phyloP scores from a whole-genome alignment of 345 rosid species.

The Xanthoceras sorbifolium region DNA sequence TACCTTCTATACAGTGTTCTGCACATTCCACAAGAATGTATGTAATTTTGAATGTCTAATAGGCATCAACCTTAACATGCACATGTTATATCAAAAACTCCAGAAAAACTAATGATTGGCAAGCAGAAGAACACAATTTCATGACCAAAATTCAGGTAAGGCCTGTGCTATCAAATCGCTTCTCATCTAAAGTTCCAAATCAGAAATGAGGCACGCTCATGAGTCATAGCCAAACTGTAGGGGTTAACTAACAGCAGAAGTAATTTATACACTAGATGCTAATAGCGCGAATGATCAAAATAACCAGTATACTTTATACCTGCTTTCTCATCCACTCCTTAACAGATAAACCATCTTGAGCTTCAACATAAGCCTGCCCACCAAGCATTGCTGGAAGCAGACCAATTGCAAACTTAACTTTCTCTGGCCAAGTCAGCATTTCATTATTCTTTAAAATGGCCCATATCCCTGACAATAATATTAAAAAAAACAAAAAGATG shows the following conservation, averaged over 20 bases:
- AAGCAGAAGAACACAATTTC: conserved; percentile 1
- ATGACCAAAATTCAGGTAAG: not conserved
- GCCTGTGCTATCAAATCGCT: not conserved
- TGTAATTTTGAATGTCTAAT: not conserved
- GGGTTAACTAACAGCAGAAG: not conserved
- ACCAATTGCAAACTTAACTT: conserved; percentile 93
- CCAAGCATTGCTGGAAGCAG: conserved; percentile 94
- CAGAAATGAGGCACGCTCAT: not conserved
- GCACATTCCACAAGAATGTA: not conserved
- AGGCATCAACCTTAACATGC: not conserved
- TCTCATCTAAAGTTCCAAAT: not conserved
- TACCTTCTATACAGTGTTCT: not conserved
- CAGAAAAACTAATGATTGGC: not conserved
- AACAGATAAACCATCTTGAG: conserved; percentile 87
- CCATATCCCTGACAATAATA: conserved; percentile 64
- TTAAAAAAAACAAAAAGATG: not conserved
- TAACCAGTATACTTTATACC: conserved; percentile 46
- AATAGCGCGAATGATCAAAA: conserved; percentile 5
- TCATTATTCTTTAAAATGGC: conserved; percentile 89
- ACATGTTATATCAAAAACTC: not conserved
- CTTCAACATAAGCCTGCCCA: conserved; percentile 91
- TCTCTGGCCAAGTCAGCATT: conserved; percentile 98
- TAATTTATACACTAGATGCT: not conserved
- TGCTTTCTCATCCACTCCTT: conserved; percentile 91
- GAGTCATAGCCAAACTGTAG: not conserved